A percentile compares a stretch with the other conserved stretches of the same genome.
phyloP scores from a whole-genome alignment of 2,329 filamentous ascomycete species.

The Alternaria viburni region DNA sequence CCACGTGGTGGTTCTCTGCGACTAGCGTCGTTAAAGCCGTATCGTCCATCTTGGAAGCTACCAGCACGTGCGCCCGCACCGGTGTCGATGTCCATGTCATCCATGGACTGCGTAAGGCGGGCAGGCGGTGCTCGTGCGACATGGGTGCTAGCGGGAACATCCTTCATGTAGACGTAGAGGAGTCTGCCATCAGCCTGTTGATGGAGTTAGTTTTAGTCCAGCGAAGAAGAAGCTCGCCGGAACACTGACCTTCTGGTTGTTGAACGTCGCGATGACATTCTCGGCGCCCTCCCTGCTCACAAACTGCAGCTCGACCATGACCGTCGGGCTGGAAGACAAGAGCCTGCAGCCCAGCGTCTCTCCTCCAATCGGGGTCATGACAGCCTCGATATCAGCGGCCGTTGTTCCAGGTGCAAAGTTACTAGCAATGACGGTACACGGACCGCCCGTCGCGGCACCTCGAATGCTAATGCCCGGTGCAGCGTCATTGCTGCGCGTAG shows the following conservation, averaged over 20 bases:
- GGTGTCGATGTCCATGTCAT: conserved; percentile 53
- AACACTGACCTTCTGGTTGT: conserved; percentile 73
- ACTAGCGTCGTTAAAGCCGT: conserved; percentile 47
- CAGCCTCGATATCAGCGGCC: conserved; percentile 81
- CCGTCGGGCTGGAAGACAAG: conserved; percentile 70
- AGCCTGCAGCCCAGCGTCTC: conserved; percentile 70
- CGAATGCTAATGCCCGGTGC: conserved; percentile 68
- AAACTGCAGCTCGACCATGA: conserved; percentile 80
- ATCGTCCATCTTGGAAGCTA: conserved; percentile 53
- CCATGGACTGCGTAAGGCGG: conserved; percentile 32
- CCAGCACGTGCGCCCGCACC: conserved; percentile 36
- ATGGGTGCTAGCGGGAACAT: conserved; percentile 42
- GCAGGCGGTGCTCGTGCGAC: conserved; percentile 30
- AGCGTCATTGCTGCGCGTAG: conserved; percentile 36
- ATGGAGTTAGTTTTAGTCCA: conserved; percentile 14
- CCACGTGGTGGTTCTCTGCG: conserved; percentile 39
- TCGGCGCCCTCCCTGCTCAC: conserved; percentile 75
- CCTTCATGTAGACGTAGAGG: conserved; percentile 75
- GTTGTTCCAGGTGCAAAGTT: conserved; percentile 86
- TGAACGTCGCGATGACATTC: conserved; percentile 75
- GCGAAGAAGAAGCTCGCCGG: neutral
- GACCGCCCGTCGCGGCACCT: conserved; percentile 69
- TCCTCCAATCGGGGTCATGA: conserved; percentile 75
- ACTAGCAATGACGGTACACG: conserved; percentile 74
- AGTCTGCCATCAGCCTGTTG: conserved; percentile 75